phyloP scores from a whole-genome alignment of 1,284 basidiomycete genomes.

The Pterulicium gracile region DNA sequence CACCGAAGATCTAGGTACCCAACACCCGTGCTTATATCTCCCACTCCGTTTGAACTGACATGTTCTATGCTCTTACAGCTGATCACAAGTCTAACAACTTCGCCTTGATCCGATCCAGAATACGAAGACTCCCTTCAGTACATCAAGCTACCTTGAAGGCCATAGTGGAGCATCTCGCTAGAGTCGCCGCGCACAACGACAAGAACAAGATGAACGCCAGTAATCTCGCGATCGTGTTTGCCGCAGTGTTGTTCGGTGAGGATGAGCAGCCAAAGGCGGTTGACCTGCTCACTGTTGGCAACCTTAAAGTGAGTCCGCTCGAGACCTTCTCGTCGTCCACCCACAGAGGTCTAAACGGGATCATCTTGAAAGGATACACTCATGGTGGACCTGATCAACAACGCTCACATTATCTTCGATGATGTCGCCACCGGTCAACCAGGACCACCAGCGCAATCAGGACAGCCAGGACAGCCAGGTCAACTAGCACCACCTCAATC shows the following conservation, averaged over 20 bases:
- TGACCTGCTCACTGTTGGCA: slow-evolving; percentile 63
- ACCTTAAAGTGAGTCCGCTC: slow-evolving; percentile 46
- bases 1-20: slow-evolving; percentile 61
- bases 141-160: slow-evolving; percentile 86
- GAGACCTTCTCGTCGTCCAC: slow-evolving; percentile 6
- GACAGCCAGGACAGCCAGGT: not conserved
- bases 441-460: no score
- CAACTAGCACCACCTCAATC: not conserved
- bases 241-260: slow-evolving; percentile 80
- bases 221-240: slow-evolving; percentile 83
- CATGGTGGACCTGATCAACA: slow-evolving; percentile 79
- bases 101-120: slow-evolving; percentile 65
- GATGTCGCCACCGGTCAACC: slow-evolving; percentile 23
- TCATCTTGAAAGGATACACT: slow-evolving; percentile 84
- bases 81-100: slow-evolving; percentile 68
- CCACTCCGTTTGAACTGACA: slow-evolving; percentile 8
- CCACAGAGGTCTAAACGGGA: no score
- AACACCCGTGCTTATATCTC: not conserved
- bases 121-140: slow-evolving; percentile 75
- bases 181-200: slow-evolving; percentile 57
- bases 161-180: slow-evolving; percentile 81
- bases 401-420: slow-evolving; percentile 54
- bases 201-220: slow-evolving; percentile 94
- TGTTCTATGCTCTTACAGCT: slow-evolving; percentile 26
- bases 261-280: slow-evolving; percentile 72